Evolutionary conservation across 768 basidiomycete species (phyloP), one percentile per base, ranked within the genome.

Genomic region (Tephrocybe sp.): DNA sequence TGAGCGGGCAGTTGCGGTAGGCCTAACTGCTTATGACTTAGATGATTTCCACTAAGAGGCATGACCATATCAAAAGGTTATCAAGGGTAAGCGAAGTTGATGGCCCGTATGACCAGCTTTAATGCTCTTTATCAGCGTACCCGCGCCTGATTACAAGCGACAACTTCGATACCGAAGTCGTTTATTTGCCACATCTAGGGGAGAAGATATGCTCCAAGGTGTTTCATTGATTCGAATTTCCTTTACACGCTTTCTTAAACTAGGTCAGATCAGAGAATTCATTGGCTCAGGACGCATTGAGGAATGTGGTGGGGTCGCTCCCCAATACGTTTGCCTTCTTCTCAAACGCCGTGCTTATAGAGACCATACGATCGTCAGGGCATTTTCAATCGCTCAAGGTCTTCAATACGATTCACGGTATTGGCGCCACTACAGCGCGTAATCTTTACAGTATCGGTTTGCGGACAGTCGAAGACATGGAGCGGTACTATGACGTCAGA

Each of bases 381-480:
- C 80, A 86, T 28, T 89, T 79, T 61, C 65, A 71, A 43, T 65
- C 80, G 0, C 74, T 92, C 7, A 75, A 76, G 6, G 58, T 69
- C 0, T 89, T 93, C 59, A 69, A 77, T 12, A 72, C 78, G 5
- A 67, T 93, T 47, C 83, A 93, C 46, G 85, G 88, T 8, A 84
- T 93, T 27, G 91, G 91, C 6, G 74, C 89, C 0, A 64, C 69
- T n/a, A 87, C 77, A 6, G 87, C 91, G 5, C 77, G 82, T 5
- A 69, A 75, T 31, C 72, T 91, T 4, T 89, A 84, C 62, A 77
- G 78, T 26, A 69, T 77, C 35, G 86, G 86, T 2, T 64, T 90
- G 36, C 80, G 89, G 27, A 86, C 80, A 0, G 62, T 92, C 6
- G 76, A 80, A 4, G 84, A 91, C 60, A 75, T 95, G 38, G 80